phyloP scores from a whole-genome alignment of 441 rosid species.

The Iberis amara region DNA sequence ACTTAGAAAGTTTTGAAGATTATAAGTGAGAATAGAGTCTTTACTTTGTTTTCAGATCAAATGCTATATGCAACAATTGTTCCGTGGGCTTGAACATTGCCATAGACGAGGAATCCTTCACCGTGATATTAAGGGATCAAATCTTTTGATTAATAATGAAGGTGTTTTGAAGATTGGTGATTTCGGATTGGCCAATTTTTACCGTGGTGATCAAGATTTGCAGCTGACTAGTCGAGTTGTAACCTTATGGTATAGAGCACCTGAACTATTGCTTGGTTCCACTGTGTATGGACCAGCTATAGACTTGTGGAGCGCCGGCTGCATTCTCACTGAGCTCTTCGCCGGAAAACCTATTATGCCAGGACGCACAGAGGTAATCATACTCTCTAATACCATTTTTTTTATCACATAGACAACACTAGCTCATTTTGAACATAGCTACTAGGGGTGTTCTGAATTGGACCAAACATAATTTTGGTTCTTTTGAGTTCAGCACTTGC shows the following conservation, averaged over 20 bases:
- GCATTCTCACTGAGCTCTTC: constrained; percentile 75
- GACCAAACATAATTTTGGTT: no score
- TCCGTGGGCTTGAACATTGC: constrained; percentile 76
- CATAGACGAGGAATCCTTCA: constrained; percentile 78
- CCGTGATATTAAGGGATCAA: constrained; percentile 77
- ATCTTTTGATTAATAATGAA: constrained; percentile 55
- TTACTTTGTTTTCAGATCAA: constrained; percentile 44
- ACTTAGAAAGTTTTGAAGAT: neutral
- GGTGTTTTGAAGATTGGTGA: constrained; percentile 75
- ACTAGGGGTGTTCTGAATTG: no score
- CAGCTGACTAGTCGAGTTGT: constrained; percentile 78
- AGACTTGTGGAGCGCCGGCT: constrained; percentile 89
- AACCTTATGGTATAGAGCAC: constrained; percentile 88
- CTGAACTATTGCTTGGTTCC: constrained; percentile 68
- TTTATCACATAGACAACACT: neutral
- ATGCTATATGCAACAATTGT: constrained; percentile 75
- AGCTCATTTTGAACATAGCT: no score
- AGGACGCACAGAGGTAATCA: constrained; percentile 75
- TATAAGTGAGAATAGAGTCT: neutral
- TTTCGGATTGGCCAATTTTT: constrained; percentile 70
- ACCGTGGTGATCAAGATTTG: constrained; percentile 40
- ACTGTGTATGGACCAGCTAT: constrained; percentile 76
- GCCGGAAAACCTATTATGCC: constrained; percentile 76
- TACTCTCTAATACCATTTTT: neutral
- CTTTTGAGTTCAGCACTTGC: no score